phyloP scores from a whole-genome alignment of 257 asterid species.

The Nyctanthes arbortristis region DNA sequence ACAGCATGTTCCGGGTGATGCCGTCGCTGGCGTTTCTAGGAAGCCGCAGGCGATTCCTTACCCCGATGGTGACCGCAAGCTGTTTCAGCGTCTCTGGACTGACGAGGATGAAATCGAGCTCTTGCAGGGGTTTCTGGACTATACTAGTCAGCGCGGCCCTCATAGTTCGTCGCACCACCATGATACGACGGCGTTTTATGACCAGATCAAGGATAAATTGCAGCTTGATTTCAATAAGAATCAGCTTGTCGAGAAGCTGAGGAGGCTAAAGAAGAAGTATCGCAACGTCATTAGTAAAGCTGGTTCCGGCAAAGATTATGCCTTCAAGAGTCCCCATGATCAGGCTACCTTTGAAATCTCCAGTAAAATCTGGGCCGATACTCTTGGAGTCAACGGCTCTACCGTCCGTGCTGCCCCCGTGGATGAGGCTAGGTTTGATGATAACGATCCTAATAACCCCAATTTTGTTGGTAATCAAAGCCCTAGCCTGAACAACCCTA shows the following conservation, averaged over 20 bases:
- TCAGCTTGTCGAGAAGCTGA: constrained; percentile 92
- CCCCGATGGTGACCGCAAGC: constrained; percentile 75
- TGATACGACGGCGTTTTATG: constrained; percentile 89
- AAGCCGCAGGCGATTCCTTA: constrained; percentile 43
- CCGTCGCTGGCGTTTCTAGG: constrained; percentile 25
- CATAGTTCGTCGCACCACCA: constrained; percentile 71
- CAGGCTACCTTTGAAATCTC: constrained; percentile 89
- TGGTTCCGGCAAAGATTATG: constrained; percentile 71
- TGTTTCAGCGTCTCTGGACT: constrained; percentile 92
- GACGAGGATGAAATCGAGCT: constrained; percentile 97
- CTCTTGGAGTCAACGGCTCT: constrained; percentile 19
- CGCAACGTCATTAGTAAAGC: constrained; percentile 64
- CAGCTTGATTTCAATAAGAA: constrained; percentile 94
- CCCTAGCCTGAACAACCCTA: constrained; percentile 52
- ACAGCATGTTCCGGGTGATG: constrained; percentile 19
- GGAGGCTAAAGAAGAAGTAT: constrained; percentile 86
- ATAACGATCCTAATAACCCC: constrained; percentile 51
- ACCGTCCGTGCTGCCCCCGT: constrained; percentile 27
- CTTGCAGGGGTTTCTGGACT: constrained; percentile 77
- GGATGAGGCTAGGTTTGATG: constrained; percentile 61
- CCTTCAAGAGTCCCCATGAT: constrained; percentile 83
- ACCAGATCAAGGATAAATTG: constrained; percentile 77
- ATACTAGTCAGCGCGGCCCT: constrained; percentile 67
- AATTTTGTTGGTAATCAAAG: constrained; percentile 47
- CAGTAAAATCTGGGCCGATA: constrained; percentile 69